A percentile compares a stretch with the other conserved stretches of the same genome.
These are phyloP conservation scores for Penicillium waksmanii DNA, from an alignment of 495 filamentous ascomycete genomes.

Conservation along the genomic window DNA sequence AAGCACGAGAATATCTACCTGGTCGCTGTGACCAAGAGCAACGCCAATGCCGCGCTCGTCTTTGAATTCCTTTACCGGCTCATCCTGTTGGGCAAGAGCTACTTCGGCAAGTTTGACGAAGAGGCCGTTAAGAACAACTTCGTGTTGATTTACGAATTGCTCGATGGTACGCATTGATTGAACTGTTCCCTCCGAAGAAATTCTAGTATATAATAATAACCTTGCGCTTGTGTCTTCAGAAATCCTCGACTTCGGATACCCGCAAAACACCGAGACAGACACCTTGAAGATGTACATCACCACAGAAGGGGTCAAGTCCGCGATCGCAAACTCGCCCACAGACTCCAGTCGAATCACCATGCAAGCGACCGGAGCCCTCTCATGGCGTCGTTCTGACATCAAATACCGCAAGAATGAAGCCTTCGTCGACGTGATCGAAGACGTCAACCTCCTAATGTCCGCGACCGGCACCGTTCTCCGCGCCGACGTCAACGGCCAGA, in stretches of 20 bases:
- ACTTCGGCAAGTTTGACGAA: slow-evolving; percentile 99
- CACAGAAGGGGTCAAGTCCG: slow-evolving; percentile 97
- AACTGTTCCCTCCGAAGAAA: not conserved
- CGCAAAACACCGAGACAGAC: slow-evolving; percentile 98
- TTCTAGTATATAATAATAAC: not conserved
- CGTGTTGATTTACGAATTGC: slow-evolving; percentile 95
- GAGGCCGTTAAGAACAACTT: slow-evolving; percentile 99
- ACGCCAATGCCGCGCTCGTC: slow-evolving; percentile 97
- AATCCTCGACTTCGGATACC: slow-evolving; percentile 98
- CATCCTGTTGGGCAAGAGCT: slow-evolving; percentile 86
- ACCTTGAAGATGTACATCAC: slow-evolving; percentile 99
- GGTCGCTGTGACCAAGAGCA: slow-evolving; percentile 97
- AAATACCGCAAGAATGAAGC: slow-evolving; percentile 99
- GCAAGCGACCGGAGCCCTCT: slow-evolving; percentile 97
- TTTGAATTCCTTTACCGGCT: slow-evolving; percentile 98
- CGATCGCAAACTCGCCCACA: slow-evolving; percentile 67
- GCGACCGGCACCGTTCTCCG: slow-evolving; percentile 92
- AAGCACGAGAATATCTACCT: slow-evolving; percentile 99
- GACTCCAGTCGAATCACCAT: slow-evolving; percentile 97
- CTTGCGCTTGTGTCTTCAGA: slow-evolving; percentile 55
- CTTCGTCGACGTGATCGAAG: slow-evolving; percentile 99
- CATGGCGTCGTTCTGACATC: slow-evolving; percentile 95
- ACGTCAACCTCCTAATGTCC: slow-evolving; percentile 98
- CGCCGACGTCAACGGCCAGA: slow-evolving; percentile 96
- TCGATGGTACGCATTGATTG: slow-evolving; percentile 70